phyloP scores from a whole-genome alignment of 2,329 filamentous ascomycete species.

The Teratosphaeriaceae sp. region DNA sequence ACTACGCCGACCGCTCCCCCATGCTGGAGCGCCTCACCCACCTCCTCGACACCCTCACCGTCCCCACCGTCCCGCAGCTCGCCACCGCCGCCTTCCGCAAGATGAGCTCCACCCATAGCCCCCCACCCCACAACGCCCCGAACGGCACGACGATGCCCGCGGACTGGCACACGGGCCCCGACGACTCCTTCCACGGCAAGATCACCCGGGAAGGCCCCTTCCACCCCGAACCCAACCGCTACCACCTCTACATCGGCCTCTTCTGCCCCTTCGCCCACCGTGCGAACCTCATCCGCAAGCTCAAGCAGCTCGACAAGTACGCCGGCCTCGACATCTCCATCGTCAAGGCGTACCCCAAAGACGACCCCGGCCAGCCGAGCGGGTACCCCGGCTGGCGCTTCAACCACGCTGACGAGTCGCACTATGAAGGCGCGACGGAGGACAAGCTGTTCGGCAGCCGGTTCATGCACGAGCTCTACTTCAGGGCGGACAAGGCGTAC shows the following conservation, averaged over 20 bases:
- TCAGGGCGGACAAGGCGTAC: slow-evolving; percentile 54
- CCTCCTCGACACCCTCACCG: background rate
- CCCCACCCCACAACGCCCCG: background rate
- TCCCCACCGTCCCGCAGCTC: background rate
- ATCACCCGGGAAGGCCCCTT: slow-evolving; percentile 44
- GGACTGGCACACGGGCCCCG: slow-evolving; percentile 26
- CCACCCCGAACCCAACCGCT: slow-evolving; percentile 45
- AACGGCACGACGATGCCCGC: slow-evolving; percentile 5
- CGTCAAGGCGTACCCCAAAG: slow-evolving; percentile 61
- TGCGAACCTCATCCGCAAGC: slow-evolving; percentile 49
- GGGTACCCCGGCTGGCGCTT: slow-evolving; percentile 62
- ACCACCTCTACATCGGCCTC: slow-evolving; percentile 53
- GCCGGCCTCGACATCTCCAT: slow-evolving; percentile 47
- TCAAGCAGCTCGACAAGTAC: slow-evolving; percentile 51
- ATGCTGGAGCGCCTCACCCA: slow-evolving; percentile 7
- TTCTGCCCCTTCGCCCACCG: slow-evolving; percentile 62
- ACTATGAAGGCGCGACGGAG: slow-evolving; percentile 48
- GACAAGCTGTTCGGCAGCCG: slow-evolving; percentile 53
- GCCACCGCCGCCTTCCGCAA: background rate
- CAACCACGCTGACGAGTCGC: slow-evolving; percentile 34
- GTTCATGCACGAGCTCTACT: slow-evolving; percentile 58
- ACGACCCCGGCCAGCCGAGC: slow-evolving; percentile 46
- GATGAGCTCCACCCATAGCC: slow-evolving; percentile 1
- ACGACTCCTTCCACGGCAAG: slow-evolving; percentile 47
- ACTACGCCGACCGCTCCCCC: background rate